Conservation (phyloP, 805 yeast species). For the Hyphopichia homilentoma region DNA sequence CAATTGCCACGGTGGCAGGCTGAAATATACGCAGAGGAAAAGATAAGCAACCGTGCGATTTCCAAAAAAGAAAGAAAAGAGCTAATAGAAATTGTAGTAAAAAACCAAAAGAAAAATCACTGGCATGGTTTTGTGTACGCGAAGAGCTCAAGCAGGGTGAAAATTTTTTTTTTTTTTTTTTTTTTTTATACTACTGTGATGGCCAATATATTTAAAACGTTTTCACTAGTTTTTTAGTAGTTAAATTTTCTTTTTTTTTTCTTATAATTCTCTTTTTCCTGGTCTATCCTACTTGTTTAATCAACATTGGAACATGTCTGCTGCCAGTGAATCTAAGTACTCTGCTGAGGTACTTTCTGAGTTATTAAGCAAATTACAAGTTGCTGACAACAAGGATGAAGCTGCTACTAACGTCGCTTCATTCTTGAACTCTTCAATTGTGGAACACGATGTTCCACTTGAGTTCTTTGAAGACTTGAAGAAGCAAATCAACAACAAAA, state of each 20-base stretch:
- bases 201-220: too few relatives aligned
- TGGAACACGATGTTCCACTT: conserved; percentile 97
- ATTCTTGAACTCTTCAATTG: conserved; percentile 93
- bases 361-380: conserved; percentile 86
- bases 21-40: not conserved
- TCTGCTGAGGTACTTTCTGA: conserved; percentile 83
- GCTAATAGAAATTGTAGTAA: too few relatives aligned
- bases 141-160: not conserved
- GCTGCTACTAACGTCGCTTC: conserved; percentile 89
- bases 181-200: conserved; percentile 1
- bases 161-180: conserved; percentile 2
- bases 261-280: conserved; percentile 12
- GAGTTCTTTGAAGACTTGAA: conserved; percentile 77
- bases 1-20: too few relatives aligned
- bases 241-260: conserved; percentile 7
- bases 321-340: conserved; percentile 58
- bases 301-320: conserved; percentile 41
- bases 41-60: too few relatives aligned
- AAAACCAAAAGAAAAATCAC: not conserved
- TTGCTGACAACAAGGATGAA: conserved; percentile 84
- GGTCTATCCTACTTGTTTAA: conserved; percentile 3
- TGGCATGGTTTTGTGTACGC: not conserved
- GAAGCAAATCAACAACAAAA: conserved; percentile 76
- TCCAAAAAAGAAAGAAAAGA: too few relatives aligned
- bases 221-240: not conserved